These are phyloP conservation scores for Purshia tridentata DNA, from an alignment of 306 rosid species.

Conservation along the genomic window DNA sequence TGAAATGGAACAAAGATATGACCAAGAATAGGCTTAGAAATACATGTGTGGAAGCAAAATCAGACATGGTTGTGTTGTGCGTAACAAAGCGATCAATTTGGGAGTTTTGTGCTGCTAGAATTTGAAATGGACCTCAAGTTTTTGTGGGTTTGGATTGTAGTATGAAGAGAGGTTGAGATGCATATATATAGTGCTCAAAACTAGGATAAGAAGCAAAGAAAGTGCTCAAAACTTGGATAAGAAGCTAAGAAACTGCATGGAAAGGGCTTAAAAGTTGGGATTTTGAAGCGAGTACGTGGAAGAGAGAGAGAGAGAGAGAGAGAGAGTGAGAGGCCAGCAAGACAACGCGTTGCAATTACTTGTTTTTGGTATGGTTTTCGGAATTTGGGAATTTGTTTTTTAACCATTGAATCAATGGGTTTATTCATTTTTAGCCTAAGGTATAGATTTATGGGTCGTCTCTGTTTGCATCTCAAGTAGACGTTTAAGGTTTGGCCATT, in stretches of 20 bases:
- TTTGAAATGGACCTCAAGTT: not conserved
- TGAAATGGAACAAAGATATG: slow-evolving; percentile 33
- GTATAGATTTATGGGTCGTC: no score
- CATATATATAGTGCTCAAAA: slow-evolving; percentile 21
- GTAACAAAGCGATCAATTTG: not conserved
- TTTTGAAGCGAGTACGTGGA: not conserved
- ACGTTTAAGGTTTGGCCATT: no score
- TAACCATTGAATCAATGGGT: no score
- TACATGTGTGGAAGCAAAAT: no score
- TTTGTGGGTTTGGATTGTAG: slow-evolving; percentile 14
- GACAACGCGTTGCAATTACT: slow-evolving; percentile 34
- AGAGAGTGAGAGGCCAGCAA: slow-evolving; percentile 32
- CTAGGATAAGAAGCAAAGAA: not conserved
- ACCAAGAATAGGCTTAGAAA: slow-evolving; percentile 6
- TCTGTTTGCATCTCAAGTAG: no score
- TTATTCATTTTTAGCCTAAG: no score
- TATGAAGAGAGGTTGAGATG: not conserved
- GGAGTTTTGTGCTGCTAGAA: not conserved
- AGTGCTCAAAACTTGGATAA: no score
- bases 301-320: not conserved
- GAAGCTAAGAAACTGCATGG: slow-evolving; percentile 13
- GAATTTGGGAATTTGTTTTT: no score
- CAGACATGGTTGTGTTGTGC: no score
- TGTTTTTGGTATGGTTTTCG: not conserved
- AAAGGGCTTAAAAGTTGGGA: slow-evolving; percentile 1